phyloP scores from a whole-genome alignment of 148 eudicot genomes.

The Arctostaphylos glauca region DNA sequence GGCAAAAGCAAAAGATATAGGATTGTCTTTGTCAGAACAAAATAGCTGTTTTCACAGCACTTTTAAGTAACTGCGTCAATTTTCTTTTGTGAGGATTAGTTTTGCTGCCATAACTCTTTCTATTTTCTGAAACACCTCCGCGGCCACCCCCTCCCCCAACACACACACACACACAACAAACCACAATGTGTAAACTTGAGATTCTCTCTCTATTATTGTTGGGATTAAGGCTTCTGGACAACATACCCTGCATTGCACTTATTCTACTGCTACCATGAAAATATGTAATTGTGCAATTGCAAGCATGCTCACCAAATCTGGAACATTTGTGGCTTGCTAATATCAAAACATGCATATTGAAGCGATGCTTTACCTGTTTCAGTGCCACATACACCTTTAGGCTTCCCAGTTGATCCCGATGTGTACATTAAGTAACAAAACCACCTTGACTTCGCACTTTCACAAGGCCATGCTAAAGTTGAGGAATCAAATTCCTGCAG shows the following conservation, averaged over 20 bases:
- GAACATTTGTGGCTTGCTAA: neutral
- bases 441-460: slow-evolving; percentile 35
- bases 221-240: too few species aligned
- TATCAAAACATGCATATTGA: neutral
- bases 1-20: neutral
- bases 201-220: too few species aligned
- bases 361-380: slow-evolving; percentile 53
- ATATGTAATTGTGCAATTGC: neutral
- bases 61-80: too few species aligned
- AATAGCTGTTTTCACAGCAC: neutral
- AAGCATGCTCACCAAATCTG: neutral
- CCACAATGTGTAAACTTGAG: too few species aligned
- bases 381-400: slow-evolving; percentile 89
- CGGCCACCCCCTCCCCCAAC: too few species aligned
- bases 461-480: slow-evolving; percentile 64
- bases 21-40: neutral
- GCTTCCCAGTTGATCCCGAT: slow-evolving; percentile 89
- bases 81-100: too few species aligned
- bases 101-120: too few species aligned
- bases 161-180: too few species aligned
- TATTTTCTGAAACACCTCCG: too few species aligned
- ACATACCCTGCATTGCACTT: neutral
- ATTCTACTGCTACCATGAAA: neutral
- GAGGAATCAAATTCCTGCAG: slow-evolving; percentile 37
- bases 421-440: slow-evolving; percentile 92